phyloP scores from a whole-genome alignment of 768 basidiomycete species.

The Boletus vinaceobasis region DNA sequence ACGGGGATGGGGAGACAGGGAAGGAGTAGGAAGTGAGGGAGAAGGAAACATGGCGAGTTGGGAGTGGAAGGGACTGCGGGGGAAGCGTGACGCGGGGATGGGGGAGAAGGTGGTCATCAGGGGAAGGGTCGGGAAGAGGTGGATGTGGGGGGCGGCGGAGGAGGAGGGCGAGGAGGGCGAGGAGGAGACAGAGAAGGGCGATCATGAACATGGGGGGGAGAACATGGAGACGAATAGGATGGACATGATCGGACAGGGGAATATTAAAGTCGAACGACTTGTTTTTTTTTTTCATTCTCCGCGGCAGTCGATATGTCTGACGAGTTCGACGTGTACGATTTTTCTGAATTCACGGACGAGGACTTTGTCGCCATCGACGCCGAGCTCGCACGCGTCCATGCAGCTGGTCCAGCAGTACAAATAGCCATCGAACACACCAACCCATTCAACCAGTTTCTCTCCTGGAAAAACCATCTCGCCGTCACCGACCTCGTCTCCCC shows the following conservation, averaged over 20 bases:
- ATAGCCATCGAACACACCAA: conserved; percentile 29
- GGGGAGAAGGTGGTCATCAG: not conserved
- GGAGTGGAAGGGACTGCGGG: not conserved
- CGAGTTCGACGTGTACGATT: conserved; percentile 48
- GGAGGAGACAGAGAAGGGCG: conserved; percentile 6
- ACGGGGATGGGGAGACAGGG: not conserved
- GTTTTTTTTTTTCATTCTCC: conserved; percentile 16
- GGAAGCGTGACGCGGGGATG: not conserved
- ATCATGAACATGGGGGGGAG: not conserved
- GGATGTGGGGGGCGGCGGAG: not conserved
- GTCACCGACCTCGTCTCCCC: conserved; percentile 64
- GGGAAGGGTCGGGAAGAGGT: not conserved
- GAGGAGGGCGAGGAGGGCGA: not conserved
- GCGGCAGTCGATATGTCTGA: conserved; percentile 24
- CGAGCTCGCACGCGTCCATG: not conserved
- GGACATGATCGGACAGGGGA: not conserved
- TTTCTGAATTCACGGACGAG: conserved; percentile 55
- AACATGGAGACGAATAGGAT: not conserved
- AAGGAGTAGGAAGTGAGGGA: not conserved
- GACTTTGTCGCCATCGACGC: conserved; percentile 46
- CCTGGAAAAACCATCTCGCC: conserved; percentile 41
- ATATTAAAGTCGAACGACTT: conserved; percentile 18
- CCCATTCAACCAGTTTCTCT: conserved; percentile 46
- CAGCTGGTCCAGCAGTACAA: conserved; percentile 32
- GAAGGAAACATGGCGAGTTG: conserved; percentile 20